These are phyloP conservation scores for Antrodiella citrinella DNA, from an alignment of 768 basidiomycete genomes.

Conservation along the genomic window DNA sequence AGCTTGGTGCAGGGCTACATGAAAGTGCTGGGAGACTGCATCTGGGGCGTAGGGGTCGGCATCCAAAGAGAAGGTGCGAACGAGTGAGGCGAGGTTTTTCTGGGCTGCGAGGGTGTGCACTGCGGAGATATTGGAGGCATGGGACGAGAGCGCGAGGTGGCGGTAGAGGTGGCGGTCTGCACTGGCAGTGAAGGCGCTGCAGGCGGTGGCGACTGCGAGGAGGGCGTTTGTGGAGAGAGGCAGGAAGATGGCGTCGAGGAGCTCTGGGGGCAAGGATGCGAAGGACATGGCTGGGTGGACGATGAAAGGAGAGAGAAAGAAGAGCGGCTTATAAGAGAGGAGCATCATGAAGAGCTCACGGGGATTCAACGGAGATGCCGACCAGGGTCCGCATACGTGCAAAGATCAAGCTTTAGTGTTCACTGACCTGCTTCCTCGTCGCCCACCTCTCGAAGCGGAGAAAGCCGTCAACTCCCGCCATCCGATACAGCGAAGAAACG, in stretches of 20 bases:
- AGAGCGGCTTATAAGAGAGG: slow-evolving; percentile 8
- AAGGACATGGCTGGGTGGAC: slow-evolving; percentile 32
- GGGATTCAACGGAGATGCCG: background rate
- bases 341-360: background rate
- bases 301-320: background rate
- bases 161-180: slow-evolving; percentile 62
- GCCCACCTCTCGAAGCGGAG: too few relatives aligned
- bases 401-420: background rate
- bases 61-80: slow-evolving; percentile 53
- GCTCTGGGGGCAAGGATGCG: slow-evolving; percentile 48
- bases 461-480: too few relatives aligned
- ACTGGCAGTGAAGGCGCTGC: slow-evolving; percentile 33
- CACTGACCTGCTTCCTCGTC: too few relatives aligned
- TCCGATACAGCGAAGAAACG: background rate
- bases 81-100: slow-evolving; percentile 50
- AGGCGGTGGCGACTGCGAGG: slow-evolving; percentile 38
- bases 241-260: slow-evolving; percentile 45
- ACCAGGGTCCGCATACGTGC: too few relatives aligned
- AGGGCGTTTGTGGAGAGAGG: slow-evolving; percentile 31
- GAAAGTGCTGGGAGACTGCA: slow-evolving; percentile 30
- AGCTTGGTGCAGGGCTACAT: slow-evolving; percentile 40
- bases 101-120: slow-evolving; percentile 48
- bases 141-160: slow-evolving; percentile 37
- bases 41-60: slow-evolving; percentile 30
- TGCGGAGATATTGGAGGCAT: slow-evolving; percentile 38